Evolutionary conservation across 345 rosid genomes (phyloP).

Genomic region (Cardamine resedifolia): DNA sequence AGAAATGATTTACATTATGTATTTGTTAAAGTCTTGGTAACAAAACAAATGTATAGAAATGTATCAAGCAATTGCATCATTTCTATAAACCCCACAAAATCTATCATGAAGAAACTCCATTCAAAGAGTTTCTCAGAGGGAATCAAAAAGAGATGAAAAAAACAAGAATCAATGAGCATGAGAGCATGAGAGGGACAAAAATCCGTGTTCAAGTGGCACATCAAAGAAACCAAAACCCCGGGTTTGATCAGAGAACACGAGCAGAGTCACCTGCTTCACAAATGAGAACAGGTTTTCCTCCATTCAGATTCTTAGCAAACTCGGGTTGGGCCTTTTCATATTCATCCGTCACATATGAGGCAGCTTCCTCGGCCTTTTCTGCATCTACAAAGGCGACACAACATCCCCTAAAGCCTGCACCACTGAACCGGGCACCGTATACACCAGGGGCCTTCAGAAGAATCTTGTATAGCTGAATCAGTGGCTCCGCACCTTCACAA

Average conservation of each 20-base stretch:
- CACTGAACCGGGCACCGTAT: constrained; percentile 84
- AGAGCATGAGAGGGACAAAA: neutral
- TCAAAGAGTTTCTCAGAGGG: neutral
- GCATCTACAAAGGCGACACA: constrained; percentile 77
- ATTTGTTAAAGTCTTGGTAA: neutral
- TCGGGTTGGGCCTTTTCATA: constrained; percentile 65
- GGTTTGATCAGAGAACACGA: constrained; percentile 48
- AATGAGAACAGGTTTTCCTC: constrained; percentile 50
- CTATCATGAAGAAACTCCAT: neutral
- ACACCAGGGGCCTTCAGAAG: constrained; percentile 77
- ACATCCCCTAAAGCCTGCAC: constrained; percentile 94
- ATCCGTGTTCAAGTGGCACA: neutral
- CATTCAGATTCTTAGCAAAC: constrained; percentile 49
- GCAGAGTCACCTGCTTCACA: constrained; percentile 80
- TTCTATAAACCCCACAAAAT: neutral
- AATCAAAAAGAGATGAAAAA: constrained; percentile 6
- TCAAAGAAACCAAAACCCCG: neutral
- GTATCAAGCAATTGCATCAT: constrained; percentile 1
- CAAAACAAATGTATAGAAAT: neutral
- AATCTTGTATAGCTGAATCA: constrained; percentile 72
- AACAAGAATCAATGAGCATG: constrained; percentile 16
- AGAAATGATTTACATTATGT: constrained; percentile 1
- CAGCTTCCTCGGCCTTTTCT: constrained; percentile 61
- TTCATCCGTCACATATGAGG: constrained; percentile 56
- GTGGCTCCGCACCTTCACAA: constrained; percentile 68